Percentiles rank a stretch among this genome's conserved stretches.
Evolutionary conservation across 75 land plant species (phyloP).

Genomic region (Selaginella tamariscina): DNA sequence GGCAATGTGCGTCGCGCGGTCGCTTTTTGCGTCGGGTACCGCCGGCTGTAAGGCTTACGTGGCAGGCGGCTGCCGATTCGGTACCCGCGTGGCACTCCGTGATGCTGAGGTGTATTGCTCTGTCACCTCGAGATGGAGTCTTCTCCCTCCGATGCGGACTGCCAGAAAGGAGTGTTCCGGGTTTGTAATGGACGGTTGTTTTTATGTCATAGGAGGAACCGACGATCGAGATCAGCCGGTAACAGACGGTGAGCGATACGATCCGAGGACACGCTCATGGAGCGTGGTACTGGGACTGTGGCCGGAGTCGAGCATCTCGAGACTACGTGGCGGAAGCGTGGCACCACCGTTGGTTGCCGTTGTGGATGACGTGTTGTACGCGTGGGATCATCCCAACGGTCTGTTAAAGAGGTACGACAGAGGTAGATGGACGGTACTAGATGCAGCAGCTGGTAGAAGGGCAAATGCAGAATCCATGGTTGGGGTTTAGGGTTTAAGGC

Average conservation of each 20-base stretch:
- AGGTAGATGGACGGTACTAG: conserved; percentile 29
- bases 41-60: conserved; percentile 38
- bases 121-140: conserved; percentile 25
- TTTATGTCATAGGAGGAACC: conserved; percentile 56
- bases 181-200: conserved; percentile 54
- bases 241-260: conserved; percentile 45
- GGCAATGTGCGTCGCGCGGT: conserved; percentile 35
- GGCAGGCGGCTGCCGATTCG: conserved; percentile 42
- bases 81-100: conserved; percentile 23
- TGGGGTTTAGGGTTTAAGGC: conserved; percentile 50
- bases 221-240: conserved; percentile 22
- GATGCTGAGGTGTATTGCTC: conserved; percentile 50
- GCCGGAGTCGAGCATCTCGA: conserved; percentile 21
- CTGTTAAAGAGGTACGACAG: conserved; percentile 35
- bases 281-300: conserved; percentile 45
- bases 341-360: conserved; percentile 50
- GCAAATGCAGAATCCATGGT: conserved; percentile 30
- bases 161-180: conserved; percentile 55
- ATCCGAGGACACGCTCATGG: conserved; percentile 35
- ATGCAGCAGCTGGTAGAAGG: conserved; percentile 30
- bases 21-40: conserved; percentile 44
- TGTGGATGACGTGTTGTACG: conserved; percentile 39
- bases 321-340: conserved; percentile 2
- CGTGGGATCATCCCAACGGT: conserved; percentile 33
- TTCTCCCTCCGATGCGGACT: conserved; percentile 35